Percentiles rank a stretch among this genome's conserved stretches.
Conservation (phyloP, 306 rosid genomes). For the Quercus engelmannii region DNA sequence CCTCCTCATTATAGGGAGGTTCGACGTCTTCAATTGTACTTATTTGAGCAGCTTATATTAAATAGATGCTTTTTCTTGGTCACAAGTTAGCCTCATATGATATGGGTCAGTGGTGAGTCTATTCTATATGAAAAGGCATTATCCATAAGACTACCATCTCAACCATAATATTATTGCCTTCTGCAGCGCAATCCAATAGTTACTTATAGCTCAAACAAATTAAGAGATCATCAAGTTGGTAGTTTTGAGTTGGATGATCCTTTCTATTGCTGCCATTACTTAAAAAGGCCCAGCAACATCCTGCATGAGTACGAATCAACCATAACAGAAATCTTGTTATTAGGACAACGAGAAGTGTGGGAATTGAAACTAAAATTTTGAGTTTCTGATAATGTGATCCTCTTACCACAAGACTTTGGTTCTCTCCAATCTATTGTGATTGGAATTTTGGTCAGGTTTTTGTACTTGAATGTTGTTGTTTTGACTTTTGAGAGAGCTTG, state of each 20-base stretch:
- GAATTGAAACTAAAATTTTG: too few species aligned
- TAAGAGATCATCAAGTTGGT: background rate
- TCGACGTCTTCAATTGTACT: background rate
- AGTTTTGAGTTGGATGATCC: constrained; percentile 3
- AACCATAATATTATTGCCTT: background rate
- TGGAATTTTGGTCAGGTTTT: constrained; percentile 5
- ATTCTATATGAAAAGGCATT: constrained; percentile 1
- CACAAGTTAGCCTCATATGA: constrained; percentile 7
- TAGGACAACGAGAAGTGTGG: background rate
- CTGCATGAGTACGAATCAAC: background rate
- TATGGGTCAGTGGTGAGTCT: constrained; percentile 20
- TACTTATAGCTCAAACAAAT: too few species aligned
- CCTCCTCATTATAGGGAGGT: constrained; percentile 15
- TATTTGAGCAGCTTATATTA: background rate
- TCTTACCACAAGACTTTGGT: constrained; percentile 30
- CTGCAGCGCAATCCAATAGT: constrained; percentile 18
- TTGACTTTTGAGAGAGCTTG: background rate
- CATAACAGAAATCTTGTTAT: background rate
- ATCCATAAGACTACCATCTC: background rate
- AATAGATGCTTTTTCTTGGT: background rate
- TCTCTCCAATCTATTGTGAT: constrained; percentile 30
- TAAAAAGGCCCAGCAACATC: constrained; percentile 23
- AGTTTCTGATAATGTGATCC: background rate
- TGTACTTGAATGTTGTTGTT: constrained; percentile 2
- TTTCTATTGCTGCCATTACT: constrained; percentile 11